Conservation (phyloP, 768 basidiomycete species). For the Cystofilobasidium ferigula region DNA sequence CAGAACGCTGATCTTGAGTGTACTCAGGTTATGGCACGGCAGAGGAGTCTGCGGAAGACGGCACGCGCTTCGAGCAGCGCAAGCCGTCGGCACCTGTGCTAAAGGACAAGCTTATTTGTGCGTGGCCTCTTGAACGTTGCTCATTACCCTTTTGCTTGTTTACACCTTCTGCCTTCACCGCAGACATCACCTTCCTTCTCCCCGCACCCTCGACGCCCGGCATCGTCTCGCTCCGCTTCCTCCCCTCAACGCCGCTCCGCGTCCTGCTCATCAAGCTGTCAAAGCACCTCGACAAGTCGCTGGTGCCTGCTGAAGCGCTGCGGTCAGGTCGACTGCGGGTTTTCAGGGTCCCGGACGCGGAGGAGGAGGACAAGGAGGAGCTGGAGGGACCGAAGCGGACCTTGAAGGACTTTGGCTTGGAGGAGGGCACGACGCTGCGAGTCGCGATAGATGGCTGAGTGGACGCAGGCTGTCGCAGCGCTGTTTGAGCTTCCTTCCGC, state of each 20-base stretch:
- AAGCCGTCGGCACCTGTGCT: background rate
- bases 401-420: background rate
- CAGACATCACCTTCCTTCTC: constrained; percentile 5
- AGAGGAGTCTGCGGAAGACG: background rate
- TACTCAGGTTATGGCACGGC: background rate
- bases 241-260: constrained; percentile 15
- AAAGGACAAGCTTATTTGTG: constrained; percentile 11
- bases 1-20: background rate
- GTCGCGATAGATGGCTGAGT: background rate
- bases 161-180: background rate
- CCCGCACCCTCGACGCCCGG: background rate
- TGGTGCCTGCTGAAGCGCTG: background rate
- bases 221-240: background rate
- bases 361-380: background rate
- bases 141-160: background rate
- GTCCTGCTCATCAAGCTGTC: constrained; percentile 14
- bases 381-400: background rate
- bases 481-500: too few species aligned
- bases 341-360: background rate
- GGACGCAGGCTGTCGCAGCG: too few species aligned
- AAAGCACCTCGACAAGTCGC: constrained; percentile 6
- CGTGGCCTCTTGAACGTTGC: background rate
- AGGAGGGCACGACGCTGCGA: background rate
- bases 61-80: background rate
- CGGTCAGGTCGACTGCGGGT: background rate